Evolutionary conservation across 305 asterid species (phyloP).

Genomic region (Coffea humblotiana): DNA sequence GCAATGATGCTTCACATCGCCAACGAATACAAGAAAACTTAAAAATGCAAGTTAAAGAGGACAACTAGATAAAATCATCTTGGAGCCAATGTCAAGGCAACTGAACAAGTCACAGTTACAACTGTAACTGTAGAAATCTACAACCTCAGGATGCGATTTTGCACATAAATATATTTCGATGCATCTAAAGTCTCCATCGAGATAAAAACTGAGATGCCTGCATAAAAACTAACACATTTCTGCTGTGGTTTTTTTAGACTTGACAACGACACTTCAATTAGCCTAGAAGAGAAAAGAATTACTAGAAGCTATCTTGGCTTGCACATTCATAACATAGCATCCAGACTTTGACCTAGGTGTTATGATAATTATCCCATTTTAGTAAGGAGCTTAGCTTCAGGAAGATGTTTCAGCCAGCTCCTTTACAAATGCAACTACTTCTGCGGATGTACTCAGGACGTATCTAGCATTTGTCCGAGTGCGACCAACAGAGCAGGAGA

Average conservation of each 20-base stretch:
- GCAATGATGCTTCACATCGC: background rate
- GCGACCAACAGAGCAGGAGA: slow-evolving; percentile 85
- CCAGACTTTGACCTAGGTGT: slow-evolving; percentile 6
- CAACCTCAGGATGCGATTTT: background rate
- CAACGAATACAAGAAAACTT: background rate
- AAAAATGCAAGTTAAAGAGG: background rate
- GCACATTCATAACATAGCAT: background rate
- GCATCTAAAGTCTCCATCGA: background rate
- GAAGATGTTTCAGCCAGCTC: slow-evolving; percentile 48
- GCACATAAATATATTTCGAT: background rate
- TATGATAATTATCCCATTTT: slow-evolving; percentile 12
- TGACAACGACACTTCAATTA: background rate
- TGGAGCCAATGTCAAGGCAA: background rate
- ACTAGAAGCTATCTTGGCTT: background rate
- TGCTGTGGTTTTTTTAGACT: background rate
- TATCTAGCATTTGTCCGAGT: slow-evolving; percentile 81
- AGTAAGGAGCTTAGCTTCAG: slow-evolving; percentile 14
- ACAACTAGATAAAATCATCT: background rate
- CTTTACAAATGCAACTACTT: slow-evolving; percentile 64
- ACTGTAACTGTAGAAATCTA: background rate
- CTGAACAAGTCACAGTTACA: background rate
- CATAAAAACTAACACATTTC: background rate
- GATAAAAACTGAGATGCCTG: background rate
- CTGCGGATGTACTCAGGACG: slow-evolving; percentile 58
- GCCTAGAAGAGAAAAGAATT: background rate